Evolutionary conservation across 1,284 basidiomycete species (phyloP), one percentile per base, ranked within the genome.

Genomic region (Apiotrichum veenhuisii): DNA sequence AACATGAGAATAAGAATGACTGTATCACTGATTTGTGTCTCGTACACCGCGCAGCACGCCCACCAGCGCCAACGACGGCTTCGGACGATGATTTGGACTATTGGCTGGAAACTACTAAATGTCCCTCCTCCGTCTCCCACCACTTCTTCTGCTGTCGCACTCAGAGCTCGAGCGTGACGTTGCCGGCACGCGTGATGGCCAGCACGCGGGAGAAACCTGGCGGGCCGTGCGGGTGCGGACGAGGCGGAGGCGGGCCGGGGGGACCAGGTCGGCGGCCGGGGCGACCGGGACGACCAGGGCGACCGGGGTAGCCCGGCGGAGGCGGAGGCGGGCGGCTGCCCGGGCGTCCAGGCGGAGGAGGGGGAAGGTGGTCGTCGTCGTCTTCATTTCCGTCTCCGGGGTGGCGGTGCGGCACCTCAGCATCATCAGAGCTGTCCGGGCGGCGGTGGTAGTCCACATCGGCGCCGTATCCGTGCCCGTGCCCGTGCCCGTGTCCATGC

Each of bases 151-250:
- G 30, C 7, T 30, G 30, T 41, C 5, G 40, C 5, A 36, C 41
- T 61, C 52, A 68, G 33, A 67, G 63, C 17, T 52, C 42, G 34
- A 70, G 55, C 30, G 40, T 40, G 46, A 71, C 64, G 25, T 58
- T 46, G 14, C 69, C 69, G 14, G 68, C 65, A 23, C 65, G 64
- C 41, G 69, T 64, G 27, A 62, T 54, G 11, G 62, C 70, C 22
- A 64, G 47, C 46, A 68, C 59, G 45, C 57, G 52, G 25, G 63
- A 60, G 42, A 62, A 55, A 9, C 67, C 65, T 2, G 63, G 65
- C 25, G 66, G 68, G 17, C 63, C 64, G 30, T 41, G 40, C n/a
- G n/a, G n/a, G 30, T 30, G 30, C 5, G 30, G 30, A 30, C 7
- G 30, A 30, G 30, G 30, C 30, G 30, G 30, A 25, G 51, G 55